Base-by-base conservation (phyloP, 768 basidiomycete genomes). In the Sutorius australiensis region DNA sequence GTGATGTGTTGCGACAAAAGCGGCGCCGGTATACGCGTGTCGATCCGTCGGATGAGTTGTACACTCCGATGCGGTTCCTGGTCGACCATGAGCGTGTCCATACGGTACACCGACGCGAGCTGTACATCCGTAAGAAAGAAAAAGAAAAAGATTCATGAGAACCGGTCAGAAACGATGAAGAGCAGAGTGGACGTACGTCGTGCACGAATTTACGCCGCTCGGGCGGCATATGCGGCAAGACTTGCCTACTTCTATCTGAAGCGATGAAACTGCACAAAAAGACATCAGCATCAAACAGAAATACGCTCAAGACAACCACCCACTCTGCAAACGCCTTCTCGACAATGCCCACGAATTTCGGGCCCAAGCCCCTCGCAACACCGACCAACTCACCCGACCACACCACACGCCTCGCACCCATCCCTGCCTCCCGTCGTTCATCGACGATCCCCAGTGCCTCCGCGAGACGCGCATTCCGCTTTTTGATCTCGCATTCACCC, bases 31-130 rank as follows among this genome's bases (percentile, higher is more conserved):
- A 91, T 71, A 21, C 91, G 82, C 0, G 92, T 87, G 66, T 97
- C 94, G 43, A 94, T 70, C 13, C 92, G 80, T 32, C 90, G 79
- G 46, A 91, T 74, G 44, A 97, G 80, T 64, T 92, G 87, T 2
- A 95, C 87, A 58, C 91, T 87, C 44, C 91, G 77, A 63, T 89
- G 80, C 0, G 95, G 95, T 61, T 97, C 95, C 61, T 89, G 88
- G 66, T 98, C 95, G 17, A 99, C 82, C 75, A 93, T 83, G 60
- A 89, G 82, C 0, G 87, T 83, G 55, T 91, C 87, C 66, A 98
- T 82, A 17, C 91, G 78, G 65, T 95, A 98, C 5, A 86, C 72
- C 7, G 79, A 73, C 1, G 92, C 89, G 19, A 97, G 78, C 83
- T 89, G 12, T 17, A 3, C 24, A 11, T 44, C 12, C 12, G 2